These are phyloP conservation scores for Trichoderma lentiforme DNA, from an alignment of 2,329 filamentous ascomycete genomes.

Conservation along the genomic window DNA sequence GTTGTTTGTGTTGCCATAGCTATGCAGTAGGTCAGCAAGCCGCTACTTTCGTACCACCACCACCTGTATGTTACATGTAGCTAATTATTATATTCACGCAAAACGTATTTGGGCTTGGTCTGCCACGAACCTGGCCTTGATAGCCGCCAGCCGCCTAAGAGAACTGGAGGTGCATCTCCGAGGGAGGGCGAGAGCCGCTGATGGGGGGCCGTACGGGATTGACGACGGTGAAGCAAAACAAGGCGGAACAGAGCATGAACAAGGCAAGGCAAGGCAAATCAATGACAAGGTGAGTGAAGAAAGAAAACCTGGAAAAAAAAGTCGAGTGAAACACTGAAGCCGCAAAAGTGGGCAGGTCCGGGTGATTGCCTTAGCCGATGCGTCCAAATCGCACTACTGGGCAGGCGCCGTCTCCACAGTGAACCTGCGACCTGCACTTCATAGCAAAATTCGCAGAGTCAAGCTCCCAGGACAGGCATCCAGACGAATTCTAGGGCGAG, in stretches of 20 bases:
- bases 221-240: background rate
- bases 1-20: background rate
- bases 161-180: background rate
- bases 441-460: slow-evolving; percentile 5
- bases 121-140: background rate
- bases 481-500: background rate
- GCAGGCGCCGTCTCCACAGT: background rate
- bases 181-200: background rate
- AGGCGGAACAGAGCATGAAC: background rate
- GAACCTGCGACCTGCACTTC: slow-evolving; percentile 8
- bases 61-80: background rate
- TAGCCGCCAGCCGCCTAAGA: background rate
- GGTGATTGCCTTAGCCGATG: background rate
- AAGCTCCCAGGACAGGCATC: background rate
- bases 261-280: background rate
- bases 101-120: background rate
- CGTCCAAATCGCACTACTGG: background rate
- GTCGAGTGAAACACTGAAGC: background rate
- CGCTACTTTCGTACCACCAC: background rate
- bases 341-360: background rate
- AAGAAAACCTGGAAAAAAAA: background rate
- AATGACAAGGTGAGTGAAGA: background rate
- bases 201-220: background rate
- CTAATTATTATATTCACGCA: background rate
- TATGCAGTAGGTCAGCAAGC: background rate